phyloP scores from a whole-genome alignment of 768 basidiomycete genomes.

The Collybia mongolica region DNA sequence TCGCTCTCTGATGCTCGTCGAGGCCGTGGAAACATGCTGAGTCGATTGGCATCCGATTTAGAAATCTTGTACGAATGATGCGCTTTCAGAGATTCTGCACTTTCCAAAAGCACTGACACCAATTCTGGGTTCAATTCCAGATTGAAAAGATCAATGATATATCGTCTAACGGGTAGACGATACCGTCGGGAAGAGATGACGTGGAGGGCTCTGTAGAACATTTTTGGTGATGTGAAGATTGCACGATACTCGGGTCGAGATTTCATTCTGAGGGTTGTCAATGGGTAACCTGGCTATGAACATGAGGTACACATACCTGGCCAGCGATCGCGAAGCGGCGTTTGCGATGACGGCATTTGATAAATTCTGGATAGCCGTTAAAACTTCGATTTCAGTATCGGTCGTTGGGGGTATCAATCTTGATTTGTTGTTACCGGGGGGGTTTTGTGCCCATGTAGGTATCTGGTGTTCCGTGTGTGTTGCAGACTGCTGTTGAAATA shows the following conservation, averaged over 20 bases:
- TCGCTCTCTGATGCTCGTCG: slow-evolving; percentile 60
- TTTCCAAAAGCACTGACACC: slow-evolving; percentile 52
- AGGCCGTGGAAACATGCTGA: slow-evolving; percentile 61
- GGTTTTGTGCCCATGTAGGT: slow-evolving; percentile 57
- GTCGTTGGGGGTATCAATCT: slow-evolving; percentile 65
- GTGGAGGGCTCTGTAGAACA: slow-evolving; percentile 84
- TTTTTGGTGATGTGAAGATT: slow-evolving; percentile 73
- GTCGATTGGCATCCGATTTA: slow-evolving; percentile 39
- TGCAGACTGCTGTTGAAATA: not conserved
- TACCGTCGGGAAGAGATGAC: slow-evolving; percentile 89
- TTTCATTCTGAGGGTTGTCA: slow-evolving; percentile 57
- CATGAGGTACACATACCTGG: slow-evolving; percentile 51
- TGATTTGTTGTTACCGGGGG: slow-evolving; percentile 34
- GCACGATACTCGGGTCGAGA: slow-evolving; percentile 69
- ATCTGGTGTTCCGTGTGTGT: slow-evolving; percentile 42
- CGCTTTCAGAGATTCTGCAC: slow-evolving; percentile 48
- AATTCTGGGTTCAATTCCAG: slow-evolving; percentile 69
- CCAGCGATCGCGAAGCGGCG: slow-evolving; percentile 86
- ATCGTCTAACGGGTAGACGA: slow-evolving; percentile 88
- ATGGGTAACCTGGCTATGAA: not conserved
- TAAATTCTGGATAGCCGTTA: slow-evolving; percentile 89
- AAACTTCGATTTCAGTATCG: slow-evolving; percentile 76
- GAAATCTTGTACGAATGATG: slow-evolving; percentile 42
- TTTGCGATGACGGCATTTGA: slow-evolving; percentile 96
- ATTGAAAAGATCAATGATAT: slow-evolving; percentile 91